phyloP scores from a whole-genome alignment of 169 alveolate species.

The Babesia bovis region DNA sequence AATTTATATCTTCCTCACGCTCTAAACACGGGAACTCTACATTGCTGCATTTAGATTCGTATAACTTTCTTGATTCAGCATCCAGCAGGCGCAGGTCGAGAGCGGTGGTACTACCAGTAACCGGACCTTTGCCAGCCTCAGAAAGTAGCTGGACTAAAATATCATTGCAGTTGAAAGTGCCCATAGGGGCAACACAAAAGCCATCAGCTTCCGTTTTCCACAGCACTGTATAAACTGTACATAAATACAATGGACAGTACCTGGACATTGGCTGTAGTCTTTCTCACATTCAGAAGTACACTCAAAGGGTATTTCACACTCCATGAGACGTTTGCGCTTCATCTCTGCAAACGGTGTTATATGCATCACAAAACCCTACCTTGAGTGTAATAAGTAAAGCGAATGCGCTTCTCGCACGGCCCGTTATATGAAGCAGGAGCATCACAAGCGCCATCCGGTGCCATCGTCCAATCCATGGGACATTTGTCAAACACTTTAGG shows the following conservation, averaged over 20 bases:
- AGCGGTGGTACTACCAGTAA: neutral
- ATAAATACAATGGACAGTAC: neutral
- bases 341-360: slow-evolving; percentile 15
- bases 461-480: slow-evolving; percentile 62
- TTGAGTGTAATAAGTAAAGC: slow-evolving; percentile 63
- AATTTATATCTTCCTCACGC: slow-evolving; percentile 30
- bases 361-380: slow-evolving; percentile 10
- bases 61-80: slow-evolving; percentile 32
- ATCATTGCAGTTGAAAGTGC: slow-evolving; percentile 10
- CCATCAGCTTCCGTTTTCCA: slow-evolving; percentile 51
- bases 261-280: slow-evolving; percentile 54
- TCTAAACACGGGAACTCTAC: slow-evolving; percentile 54
- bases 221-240: slow-evolving; percentile 16
- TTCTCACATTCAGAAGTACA: slow-evolving; percentile 38
- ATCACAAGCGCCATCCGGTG: slow-evolving; percentile 45
- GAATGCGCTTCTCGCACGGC: slow-evolving; percentile 34
- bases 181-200: slow-evolving; percentile 37
- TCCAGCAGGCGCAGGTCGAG: slow-evolving; percentile 23
- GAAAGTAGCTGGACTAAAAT: slow-evolving; percentile 6
- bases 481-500: slow-evolving; percentile 46
- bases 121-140: slow-evolving; percentile 1
- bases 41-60: slow-evolving; percentile 53
- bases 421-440: slow-evolving; percentile 65
- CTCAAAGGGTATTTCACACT: slow-evolving; percentile 64
- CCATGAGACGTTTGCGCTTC: slow-evolving; percentile 29